A percentile compares a stretch with the other conserved stretches of the same genome.
Conservation (phyloP, 345 rosid genomes). For the Geranium brycei region DNA sequence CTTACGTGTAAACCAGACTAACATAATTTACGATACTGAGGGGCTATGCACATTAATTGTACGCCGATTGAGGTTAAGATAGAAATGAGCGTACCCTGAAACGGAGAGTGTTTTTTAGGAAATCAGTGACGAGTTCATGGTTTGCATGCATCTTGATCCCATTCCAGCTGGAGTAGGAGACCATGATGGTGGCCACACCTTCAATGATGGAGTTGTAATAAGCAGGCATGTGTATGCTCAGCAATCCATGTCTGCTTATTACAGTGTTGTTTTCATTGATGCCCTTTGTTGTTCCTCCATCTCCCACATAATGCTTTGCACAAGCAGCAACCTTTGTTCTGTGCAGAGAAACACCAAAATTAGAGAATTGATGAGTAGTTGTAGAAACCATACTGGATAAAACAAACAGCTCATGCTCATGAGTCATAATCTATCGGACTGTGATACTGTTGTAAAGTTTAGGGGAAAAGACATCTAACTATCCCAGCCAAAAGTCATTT, state of each 20-base stretch:
- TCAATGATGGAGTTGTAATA: conserved; percentile 61
- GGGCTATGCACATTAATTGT: too few species aligned
- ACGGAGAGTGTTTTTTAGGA: conserved; percentile 69
- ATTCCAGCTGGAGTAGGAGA: conserved; percentile 96
- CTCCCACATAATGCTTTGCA: conserved; percentile 94
- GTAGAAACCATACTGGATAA: too few species aligned
- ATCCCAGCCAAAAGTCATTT: too few species aligned
- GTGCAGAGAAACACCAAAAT: neutral
- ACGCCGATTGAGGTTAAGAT: too few species aligned
- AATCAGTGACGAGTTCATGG: conserved; percentile 51
- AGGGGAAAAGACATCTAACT: too few species aligned
- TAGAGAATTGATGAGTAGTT: too few species aligned
- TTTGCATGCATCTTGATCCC: conserved; percentile 93
- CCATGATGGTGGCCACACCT: conserved; percentile 86
- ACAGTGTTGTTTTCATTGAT: conserved; percentile 74
- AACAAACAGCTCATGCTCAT: too few species aligned
- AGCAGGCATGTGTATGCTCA: conserved; percentile 72
- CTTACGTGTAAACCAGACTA: too few species aligned
- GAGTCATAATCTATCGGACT: too few species aligned
- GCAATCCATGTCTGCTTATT: conserved; percentile 52
- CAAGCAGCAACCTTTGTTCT: conserved; percentile 91
- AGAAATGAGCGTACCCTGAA: conserved; percentile 38
- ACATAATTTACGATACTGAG: too few species aligned
- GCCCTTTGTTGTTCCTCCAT: conserved; percentile 89
- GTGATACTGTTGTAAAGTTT: too few species aligned